Percentiles rank a stretch among this genome's conserved stretches.
Evolutionary conservation across 2,329 filamentous ascomycete genomes (phyloP).

Genomic region (Metarhizium brunneum): DNA sequence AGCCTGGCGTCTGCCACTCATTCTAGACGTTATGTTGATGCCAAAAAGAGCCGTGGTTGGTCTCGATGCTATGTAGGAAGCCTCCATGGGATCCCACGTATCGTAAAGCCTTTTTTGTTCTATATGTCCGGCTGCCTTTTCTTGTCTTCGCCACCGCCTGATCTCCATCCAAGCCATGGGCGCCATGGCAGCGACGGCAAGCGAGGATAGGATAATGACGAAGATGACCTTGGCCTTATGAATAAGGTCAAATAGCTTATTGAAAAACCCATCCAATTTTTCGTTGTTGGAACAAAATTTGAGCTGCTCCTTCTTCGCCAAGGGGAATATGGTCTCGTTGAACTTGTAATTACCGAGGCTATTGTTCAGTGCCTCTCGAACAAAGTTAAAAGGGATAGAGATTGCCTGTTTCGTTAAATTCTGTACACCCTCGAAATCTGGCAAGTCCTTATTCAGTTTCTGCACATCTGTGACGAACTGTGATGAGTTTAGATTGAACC

Average conservation of each 20-base stretch:
- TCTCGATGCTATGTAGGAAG: slow-evolving; percentile 77
- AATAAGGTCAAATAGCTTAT: slow-evolving; percentile 57
- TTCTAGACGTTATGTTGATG: slow-evolving; percentile 56
- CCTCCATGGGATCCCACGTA: slow-evolving; percentile 72
- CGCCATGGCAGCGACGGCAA: slow-evolving; percentile 63
- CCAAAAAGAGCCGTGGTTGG: slow-evolving; percentile 67
- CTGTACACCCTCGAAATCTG: slow-evolving; percentile 73
- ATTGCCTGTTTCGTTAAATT: slow-evolving; percentile 72
- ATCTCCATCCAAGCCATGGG: slow-evolving; percentile 79
- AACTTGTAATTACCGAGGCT: slow-evolving; percentile 68
- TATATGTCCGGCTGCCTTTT: slow-evolving; percentile 59
- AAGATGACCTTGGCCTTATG: slow-evolving; percentile 63
- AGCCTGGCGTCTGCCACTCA: slow-evolving; percentile 58
- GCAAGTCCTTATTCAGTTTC: slow-evolving; percentile 68
- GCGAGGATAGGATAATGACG: slow-evolving; percentile 61
- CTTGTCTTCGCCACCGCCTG: slow-evolving; percentile 64
- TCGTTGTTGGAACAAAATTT: slow-evolving; percentile 84
- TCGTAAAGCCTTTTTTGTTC: slow-evolving; percentile 59
- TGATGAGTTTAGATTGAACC: slow-evolving; percentile 57
- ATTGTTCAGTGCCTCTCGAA: slow-evolving; percentile 64
- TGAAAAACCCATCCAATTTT: slow-evolving; percentile 76
- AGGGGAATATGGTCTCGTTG: slow-evolving; percentile 66
- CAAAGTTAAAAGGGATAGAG: slow-evolving; percentile 68
- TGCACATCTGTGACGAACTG: slow-evolving; percentile 60
- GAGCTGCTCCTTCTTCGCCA: slow-evolving; percentile 73